phyloP scores from a whole-genome alignment of 768 basidiomycete genomes.

The Cubamyces sp. region DNA sequence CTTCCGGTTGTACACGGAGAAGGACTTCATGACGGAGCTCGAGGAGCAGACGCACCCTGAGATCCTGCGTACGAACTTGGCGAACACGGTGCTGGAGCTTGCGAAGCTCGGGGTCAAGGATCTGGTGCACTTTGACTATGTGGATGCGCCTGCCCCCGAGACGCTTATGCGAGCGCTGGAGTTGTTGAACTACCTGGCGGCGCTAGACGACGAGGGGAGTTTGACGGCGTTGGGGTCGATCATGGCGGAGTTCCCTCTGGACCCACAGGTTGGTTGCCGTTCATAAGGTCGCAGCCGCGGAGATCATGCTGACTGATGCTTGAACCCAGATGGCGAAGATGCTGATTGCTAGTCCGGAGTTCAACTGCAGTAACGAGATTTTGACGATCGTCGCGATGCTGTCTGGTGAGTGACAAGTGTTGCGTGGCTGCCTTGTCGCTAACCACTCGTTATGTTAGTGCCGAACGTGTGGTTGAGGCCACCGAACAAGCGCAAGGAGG shows the following conservation, averaged over 20 bases:
- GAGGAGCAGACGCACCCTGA: slow-evolving; percentile 98
- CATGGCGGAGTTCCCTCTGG: slow-evolving; percentile 99
- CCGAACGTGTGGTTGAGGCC: slow-evolving; percentile 97
- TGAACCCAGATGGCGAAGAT: slow-evolving; percentile 78
- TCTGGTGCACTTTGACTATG: slow-evolving; percentile 36
- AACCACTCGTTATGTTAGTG: slow-evolving; percentile 46
- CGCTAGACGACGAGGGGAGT: slow-evolving; percentile 92
- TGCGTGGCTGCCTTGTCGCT: background rate
- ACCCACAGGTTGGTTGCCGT: slow-evolving; percentile 77
- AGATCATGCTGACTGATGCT: slow-evolving; percentile 32
- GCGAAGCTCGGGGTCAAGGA: slow-evolving; percentile 91
- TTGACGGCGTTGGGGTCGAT: slow-evolving; percentile 83
- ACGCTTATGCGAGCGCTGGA: slow-evolving; percentile 97
- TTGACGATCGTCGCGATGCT: slow-evolving; percentile 96
- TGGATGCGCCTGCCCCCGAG: slow-evolving; percentile 44
- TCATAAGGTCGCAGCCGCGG: too few relatives aligned
- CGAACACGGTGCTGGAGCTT: slow-evolving; percentile 90
- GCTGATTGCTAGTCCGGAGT: slow-evolving; percentile 92
- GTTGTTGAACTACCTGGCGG: slow-evolving; percentile 87
- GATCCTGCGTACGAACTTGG: slow-evolving; percentile 90
- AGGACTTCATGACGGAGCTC: slow-evolving; percentile 93
- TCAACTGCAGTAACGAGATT: slow-evolving; percentile 95
- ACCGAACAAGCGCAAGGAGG: slow-evolving; percentile 83
- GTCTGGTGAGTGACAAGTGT: slow-evolving; percentile 76
- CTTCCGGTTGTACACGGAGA: slow-evolving; percentile 95